These are phyloP conservation scores for Taxillus chinensis DNA, from an alignment of 164 flowering plant species.

Conservation along the genomic window DNA sequence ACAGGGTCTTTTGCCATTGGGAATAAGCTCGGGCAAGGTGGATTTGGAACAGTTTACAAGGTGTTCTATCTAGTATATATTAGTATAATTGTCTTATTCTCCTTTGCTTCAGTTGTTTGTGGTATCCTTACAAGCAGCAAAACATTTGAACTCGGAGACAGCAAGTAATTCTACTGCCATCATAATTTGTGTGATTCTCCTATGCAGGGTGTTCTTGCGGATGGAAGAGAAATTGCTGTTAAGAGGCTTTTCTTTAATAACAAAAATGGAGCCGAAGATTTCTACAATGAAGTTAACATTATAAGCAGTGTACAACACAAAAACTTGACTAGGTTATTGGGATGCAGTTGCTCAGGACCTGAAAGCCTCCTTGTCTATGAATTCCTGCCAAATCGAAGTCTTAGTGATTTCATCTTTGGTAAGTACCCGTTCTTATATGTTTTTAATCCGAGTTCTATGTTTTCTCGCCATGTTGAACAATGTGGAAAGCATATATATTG, in stretches of 20 bases:
- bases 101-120: background rate
- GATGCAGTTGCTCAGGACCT: conserved; percentile 73
- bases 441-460: too few relatives aligned
- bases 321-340: conserved; percentile 57
- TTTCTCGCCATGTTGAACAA: too few relatives aligned
- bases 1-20: background rate
- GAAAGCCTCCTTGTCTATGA: conserved; percentile 79
- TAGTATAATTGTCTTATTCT: background rate
- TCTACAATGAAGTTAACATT: conserved; percentile 73
- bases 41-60: conserved; percentile 76
- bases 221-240: conserved; percentile 76
- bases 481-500: too few relatives aligned
- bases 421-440: conserved; percentile 4
- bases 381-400: conserved; percentile 52
- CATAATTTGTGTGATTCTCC: background rate
- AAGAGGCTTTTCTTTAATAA: conserved; percentile 73
- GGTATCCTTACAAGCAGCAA: background rate
- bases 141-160: background rate
- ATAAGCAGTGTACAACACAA: conserved; percentile 62
- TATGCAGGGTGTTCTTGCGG: conserved; percentile 57
- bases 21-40: conserved; percentile 79
- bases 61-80: conserved; percentile 13
- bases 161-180: too few relatives aligned
- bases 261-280: conserved; percentile 59
- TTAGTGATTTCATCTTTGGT: conserved; percentile 71